These are phyloP conservation scores for Rhodotorula sphaerocarpa DNA, from an alignment of 768 basidiomycete genomes.

Conservation along the genomic window DNA sequence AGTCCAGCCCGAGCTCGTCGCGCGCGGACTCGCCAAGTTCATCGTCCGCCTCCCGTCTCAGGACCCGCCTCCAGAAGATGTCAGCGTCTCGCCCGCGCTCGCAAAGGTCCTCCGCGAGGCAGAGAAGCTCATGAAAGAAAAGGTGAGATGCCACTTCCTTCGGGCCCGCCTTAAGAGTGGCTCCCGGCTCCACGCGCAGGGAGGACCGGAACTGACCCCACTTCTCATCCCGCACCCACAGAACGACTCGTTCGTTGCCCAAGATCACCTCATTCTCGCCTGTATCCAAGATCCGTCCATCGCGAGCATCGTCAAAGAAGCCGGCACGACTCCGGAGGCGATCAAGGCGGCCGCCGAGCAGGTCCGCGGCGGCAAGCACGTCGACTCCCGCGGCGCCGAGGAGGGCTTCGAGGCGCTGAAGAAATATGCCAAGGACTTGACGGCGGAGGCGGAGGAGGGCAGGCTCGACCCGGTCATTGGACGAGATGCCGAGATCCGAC, in stretches of 20 bases:
- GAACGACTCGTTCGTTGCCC: slow-evolving; percentile 82
- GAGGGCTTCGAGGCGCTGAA: slow-evolving; percentile 80
- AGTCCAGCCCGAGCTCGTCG: slow-evolving; percentile 60
- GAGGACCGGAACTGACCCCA: too few relatives aligned
- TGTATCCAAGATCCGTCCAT: slow-evolving; percentile 68
- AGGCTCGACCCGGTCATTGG: slow-evolving; percentile 48
- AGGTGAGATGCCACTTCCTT: slow-evolving; percentile 38
- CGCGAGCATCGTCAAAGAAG: slow-evolving; percentile 63
- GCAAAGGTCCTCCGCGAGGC: slow-evolving; percentile 66
- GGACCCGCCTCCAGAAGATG: slow-evolving; percentile 75
- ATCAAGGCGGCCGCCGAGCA: slow-evolving; percentile 69
- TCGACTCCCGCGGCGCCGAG: slow-evolving; percentile 79
- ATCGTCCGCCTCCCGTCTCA: slow-evolving; percentile 77
- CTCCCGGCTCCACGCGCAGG: too few relatives aligned
- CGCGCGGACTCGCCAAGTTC: slow-evolving; percentile 63
- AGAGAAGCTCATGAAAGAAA: slow-evolving; percentile 61
- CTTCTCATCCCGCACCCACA: too few relatives aligned
- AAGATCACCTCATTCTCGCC: slow-evolving; percentile 82
- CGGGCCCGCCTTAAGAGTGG: too few relatives aligned
- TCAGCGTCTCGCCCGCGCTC: slow-evolving; percentile 54
- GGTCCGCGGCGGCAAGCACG: slow-evolving; percentile 69
- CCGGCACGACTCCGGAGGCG: slow-evolving; percentile 57
- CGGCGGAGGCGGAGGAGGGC: slow-evolving; percentile 40
- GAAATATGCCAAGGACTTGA: slow-evolving; percentile 51
- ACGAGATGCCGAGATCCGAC: slow-evolving; percentile 38